A percentile compares a stretch with the other conserved stretches of the same genome.
Conservation (phyloP, 768 basidiomycete species). For the Hirschioporus abietinus region DNA sequence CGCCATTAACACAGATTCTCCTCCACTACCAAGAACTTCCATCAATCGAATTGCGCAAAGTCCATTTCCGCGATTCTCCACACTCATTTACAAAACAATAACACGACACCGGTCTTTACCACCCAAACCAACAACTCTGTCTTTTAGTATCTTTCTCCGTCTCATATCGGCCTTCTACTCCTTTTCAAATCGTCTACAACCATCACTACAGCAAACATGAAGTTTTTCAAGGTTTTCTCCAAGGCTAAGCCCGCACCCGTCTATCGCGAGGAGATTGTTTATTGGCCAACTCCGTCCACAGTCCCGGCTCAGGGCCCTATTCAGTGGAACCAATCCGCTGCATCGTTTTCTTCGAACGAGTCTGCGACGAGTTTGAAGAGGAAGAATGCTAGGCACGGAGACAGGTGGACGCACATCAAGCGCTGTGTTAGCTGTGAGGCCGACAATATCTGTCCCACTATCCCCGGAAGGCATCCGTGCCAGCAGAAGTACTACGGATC, state of each 20-base stretch:
- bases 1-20: not conserved
- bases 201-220: not conserved
- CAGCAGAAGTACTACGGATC: not conserved
- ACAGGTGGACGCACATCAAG: not conserved
- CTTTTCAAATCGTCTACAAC: not conserved
- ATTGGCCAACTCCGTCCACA: not conserved
- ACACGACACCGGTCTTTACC: not conserved
- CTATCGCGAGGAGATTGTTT: not conserved
- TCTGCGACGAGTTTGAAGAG: not conserved
- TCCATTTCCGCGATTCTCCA: not conserved
- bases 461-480: not conserved
- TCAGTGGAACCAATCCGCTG: not conserved
- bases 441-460: not conserved
- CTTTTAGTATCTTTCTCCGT: not conserved
- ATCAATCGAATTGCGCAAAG: not conserved
- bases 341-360: not conserved
- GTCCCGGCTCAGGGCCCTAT: not conserved
- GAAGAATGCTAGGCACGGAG: not conserved
- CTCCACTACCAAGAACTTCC: not conserved
- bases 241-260: not conserved
- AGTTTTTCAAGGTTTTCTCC: not conserved
- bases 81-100: not conserved
- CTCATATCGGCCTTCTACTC: not conserved
- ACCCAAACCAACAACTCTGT: not conserved
- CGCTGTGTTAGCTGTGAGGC: not conserved